These are phyloP conservation scores for Mortierella polycephala DNA, from an alignment of 371 early-diverging fungal genomes.

Conservation along the genomic window DNA sequence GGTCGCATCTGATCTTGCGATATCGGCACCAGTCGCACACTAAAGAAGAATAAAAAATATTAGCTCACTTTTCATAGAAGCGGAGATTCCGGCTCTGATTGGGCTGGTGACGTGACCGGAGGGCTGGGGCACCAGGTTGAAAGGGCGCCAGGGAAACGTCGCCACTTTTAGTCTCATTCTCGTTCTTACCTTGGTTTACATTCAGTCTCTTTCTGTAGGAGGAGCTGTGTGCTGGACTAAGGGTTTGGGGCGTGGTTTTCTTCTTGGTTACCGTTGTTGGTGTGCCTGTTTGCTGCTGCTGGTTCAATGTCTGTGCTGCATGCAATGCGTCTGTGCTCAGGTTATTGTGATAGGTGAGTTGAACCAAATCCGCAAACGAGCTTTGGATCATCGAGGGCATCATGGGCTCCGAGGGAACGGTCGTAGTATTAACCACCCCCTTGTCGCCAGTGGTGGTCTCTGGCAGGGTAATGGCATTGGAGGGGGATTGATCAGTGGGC, in stretches of 20 bases:
- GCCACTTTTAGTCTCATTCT: too few relatives aligned
- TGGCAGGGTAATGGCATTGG: too few relatives aligned
- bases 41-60: background rate
- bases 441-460: too few relatives aligned
- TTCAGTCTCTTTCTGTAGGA: constrained; percentile 49
- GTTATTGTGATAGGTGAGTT: constrained; percentile 8
- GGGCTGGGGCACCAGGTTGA: too few relatives aligned
- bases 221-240: constrained; percentile 42
- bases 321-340: background rate
- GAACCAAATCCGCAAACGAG: constrained; percentile 31
- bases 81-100: background rate
- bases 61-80: background rate
- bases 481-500: background rate
- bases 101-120: too few relatives aligned
- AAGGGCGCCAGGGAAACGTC: too few relatives aligned
- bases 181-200: constrained; percentile 49
- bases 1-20: constrained; percentile 52
- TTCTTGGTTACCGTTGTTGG: constrained; percentile 22
- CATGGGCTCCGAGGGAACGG: constrained; percentile 1
- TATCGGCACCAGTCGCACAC: constrained; percentile 56
- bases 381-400: constrained; percentile 13
- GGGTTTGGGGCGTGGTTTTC: constrained; percentile 18
- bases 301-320: background rate
- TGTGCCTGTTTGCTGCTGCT: background rate
- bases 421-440: background rate